A percentile compares a stretch with the other conserved stretches of the same genome.
Evolutionary conservation across 305 asterid species (phyloP).

Genomic region (Fraxinus sp.): DNA sequence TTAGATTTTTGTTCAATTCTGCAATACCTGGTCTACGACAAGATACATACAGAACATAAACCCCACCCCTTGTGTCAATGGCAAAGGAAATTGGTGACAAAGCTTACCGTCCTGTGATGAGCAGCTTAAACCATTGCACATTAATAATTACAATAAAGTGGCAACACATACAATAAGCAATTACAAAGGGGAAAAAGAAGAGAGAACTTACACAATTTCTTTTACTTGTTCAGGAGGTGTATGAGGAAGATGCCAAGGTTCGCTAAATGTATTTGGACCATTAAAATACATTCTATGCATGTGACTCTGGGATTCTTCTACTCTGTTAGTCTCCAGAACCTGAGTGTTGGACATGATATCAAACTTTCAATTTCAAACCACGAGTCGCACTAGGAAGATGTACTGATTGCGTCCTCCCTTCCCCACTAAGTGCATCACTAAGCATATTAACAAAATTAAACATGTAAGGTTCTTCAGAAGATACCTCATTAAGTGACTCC

Average conservation of each 20-base stretch:
- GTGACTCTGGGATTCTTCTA: constrained; percentile 93
- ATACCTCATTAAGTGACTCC: constrained; percentile 97
- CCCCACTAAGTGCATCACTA: background rate
- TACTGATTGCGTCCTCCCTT: constrained; percentile 9
- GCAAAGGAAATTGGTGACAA: constrained; percentile 1
- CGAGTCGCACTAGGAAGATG: constrained; percentile 20
- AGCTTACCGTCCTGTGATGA: background rate
- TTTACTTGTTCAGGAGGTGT: constrained; percentile 91
- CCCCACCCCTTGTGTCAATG: constrained; percentile 5
- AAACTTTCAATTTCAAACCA: constrained; percentile 17
- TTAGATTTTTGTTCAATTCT: constrained; percentile 9
- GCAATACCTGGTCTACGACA: constrained; percentile 4
- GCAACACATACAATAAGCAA: background rate
- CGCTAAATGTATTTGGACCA: constrained; percentile 89
- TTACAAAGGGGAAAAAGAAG: background rate
- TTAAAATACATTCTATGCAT: constrained; percentile 90
- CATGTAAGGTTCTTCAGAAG: constrained; percentile 17
- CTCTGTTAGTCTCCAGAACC: constrained; percentile 98
- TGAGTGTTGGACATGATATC: constrained; percentile 37
- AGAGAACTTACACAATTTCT: constrained; percentile 81
- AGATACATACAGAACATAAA: constrained; percentile 10
- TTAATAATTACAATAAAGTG: background rate
- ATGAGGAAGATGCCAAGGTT: constrained; percentile 98
- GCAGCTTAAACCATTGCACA: background rate
- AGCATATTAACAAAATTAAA: background rate